Evolutionary conservation across 345 rosid species (phyloP).

Genomic region (Citrus medica): DNA sequence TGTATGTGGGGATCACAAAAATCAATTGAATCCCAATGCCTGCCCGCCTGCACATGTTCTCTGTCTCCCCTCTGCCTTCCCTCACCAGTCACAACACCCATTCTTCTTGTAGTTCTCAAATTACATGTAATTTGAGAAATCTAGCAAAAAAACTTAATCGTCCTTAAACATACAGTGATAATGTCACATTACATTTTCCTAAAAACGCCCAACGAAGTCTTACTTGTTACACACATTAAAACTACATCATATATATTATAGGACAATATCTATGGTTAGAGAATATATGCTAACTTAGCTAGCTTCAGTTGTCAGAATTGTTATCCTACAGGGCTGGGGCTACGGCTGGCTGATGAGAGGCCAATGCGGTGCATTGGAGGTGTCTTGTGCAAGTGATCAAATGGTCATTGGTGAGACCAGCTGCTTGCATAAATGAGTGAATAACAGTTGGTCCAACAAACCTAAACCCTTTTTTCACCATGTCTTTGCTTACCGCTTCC

Average conservation of each 20-base stretch:
- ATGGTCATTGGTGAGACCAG: slow-evolving; percentile 61
- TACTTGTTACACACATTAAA: too few species aligned
- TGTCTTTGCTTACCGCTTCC: slow-evolving; percentile 64
- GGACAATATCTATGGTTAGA: too few species aligned
- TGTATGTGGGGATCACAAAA: background rate
- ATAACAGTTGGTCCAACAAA: slow-evolving; percentile 62
- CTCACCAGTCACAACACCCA: background rate
- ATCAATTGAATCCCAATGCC: background rate
- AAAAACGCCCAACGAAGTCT: too few species aligned
- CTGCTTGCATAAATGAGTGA: slow-evolving; percentile 71
- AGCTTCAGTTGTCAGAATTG: background rate
- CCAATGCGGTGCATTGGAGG: slow-evolving; percentile 36
- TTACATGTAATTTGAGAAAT: background rate
- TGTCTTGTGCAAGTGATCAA: slow-evolving; percentile 62
- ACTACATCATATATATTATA: too few species aligned
- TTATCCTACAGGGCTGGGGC: slow-evolving; percentile 15
- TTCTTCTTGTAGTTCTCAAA: background rate
- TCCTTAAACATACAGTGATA: background rate
- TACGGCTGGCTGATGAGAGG: slow-evolving; percentile 5
- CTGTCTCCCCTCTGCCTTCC: slow-evolving; percentile 1
- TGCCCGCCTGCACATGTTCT: slow-evolving; percentile 2
- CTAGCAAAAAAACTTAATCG: background rate
- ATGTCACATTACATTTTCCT: too few species aligned
- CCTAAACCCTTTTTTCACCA: slow-evolving; percentile 62
- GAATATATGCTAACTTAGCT: too few species aligned